Percentiles rank a stretch among this genome's conserved stretches.
These are phyloP conservation scores for Ganoderma multipileum DNA, from an alignment of 1,284 basidiomycete genomes.

Conservation along the genomic window DNA sequence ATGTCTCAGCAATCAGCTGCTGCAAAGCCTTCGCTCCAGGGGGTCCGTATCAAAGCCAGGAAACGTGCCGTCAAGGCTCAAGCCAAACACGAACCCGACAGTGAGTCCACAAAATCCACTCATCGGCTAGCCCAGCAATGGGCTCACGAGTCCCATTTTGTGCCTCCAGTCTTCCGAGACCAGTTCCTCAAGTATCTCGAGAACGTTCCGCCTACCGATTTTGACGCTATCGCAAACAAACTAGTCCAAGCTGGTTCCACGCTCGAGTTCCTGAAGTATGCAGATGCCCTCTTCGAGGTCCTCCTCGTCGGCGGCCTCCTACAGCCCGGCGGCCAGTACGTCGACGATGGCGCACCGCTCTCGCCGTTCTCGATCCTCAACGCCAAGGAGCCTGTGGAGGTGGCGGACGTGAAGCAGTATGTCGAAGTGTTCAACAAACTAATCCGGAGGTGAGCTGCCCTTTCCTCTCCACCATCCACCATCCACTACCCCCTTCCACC, in stretches of 20 bases:
- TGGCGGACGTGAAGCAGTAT: constrained; percentile 90
- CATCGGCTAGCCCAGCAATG: neutral
- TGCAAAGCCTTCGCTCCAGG: constrained; percentile 86
- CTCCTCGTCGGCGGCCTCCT: constrained; percentile 93
- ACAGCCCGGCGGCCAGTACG: constrained; percentile 91
- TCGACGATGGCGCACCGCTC: constrained; percentile 85
- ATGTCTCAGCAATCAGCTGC: constrained; percentile 87
- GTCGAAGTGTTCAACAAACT: constrained; percentile 95
- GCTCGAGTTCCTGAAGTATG: constrained; percentile 95
- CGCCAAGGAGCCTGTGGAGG: constrained; percentile 77
- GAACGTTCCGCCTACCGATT: constrained; percentile 83
- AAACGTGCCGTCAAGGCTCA: constrained; percentile 88
- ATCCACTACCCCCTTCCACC: neutral
- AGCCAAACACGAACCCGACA: constrained; percentile 86
- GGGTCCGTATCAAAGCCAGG: constrained; percentile 88
- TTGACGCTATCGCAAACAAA: constrained; percentile 84
- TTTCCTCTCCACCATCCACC: constrained; percentile 5
- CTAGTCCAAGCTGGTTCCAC: constrained; percentile 91
- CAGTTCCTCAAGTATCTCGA: constrained; percentile 94
- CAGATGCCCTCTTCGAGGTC: constrained; percentile 94
- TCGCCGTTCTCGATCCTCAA: constrained; percentile 88
- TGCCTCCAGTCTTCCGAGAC: constrained; percentile 86
- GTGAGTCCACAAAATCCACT: constrained; percentile 44
- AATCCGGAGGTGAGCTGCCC: constrained; percentile 77
- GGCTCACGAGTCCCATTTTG: neutral